phyloP scores from a whole-genome alignment of 768 basidiomycete species.

The Hemileccinum rubropunctum region DNA sequence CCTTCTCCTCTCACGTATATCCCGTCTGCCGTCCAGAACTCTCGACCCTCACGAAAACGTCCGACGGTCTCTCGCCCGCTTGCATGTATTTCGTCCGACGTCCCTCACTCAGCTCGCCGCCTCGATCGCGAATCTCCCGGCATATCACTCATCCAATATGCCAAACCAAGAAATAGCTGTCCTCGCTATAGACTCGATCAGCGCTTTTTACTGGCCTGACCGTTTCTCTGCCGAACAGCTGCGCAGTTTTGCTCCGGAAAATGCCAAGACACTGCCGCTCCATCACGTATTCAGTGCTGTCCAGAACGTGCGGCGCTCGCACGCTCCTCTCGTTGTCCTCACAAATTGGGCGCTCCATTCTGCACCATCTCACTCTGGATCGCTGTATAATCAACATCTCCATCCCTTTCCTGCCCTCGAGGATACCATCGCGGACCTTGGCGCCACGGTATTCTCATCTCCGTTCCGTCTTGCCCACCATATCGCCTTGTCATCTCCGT shows the following conservation, averaged over 20 bases:
- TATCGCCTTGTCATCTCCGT: slow-evolving; percentile 35
- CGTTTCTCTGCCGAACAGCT: slow-evolving; percentile 60
- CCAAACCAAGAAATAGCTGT: slow-evolving; percentile 57
- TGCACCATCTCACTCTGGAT: slow-evolving; percentile 14
- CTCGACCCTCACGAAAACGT: slow-evolving; percentile 30
- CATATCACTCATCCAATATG: slow-evolving; percentile 48
- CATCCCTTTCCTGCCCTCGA: slow-evolving; percentile 38
- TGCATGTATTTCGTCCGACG: slow-evolving; percentile 69
- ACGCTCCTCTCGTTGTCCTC: slow-evolving; percentile 50
- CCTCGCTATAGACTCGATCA: slow-evolving; percentile 73
- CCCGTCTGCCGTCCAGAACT: slow-evolving; percentile 18
- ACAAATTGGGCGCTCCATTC: slow-evolving; percentile 60
- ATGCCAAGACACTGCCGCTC: slow-evolving; percentile 32
- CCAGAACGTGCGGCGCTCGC: slow-evolving; percentile 44
- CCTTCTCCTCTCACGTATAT: slow-evolving; percentile 50
- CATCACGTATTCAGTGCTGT: slow-evolving; percentile 49
- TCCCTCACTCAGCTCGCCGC: slow-evolving; percentile 69
- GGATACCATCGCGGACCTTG: slow-evolving; percentile 12
- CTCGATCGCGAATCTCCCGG: slow-evolving; percentile 57
- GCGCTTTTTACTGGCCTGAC: slow-evolving; percentile 77
- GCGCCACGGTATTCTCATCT: slow-evolving; percentile 18
- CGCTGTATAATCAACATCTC: slow-evolving; percentile 53
- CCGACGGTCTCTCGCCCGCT: slow-evolving; percentile 42
- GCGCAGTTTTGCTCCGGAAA: slow-evolving; percentile 23
- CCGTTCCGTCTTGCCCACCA: slow-evolving; percentile 37